These are phyloP conservation scores for Xylaria nigripes DNA, from an alignment of 495 filamentous ascomycete genomes.

Conservation along the genomic window DNA sequence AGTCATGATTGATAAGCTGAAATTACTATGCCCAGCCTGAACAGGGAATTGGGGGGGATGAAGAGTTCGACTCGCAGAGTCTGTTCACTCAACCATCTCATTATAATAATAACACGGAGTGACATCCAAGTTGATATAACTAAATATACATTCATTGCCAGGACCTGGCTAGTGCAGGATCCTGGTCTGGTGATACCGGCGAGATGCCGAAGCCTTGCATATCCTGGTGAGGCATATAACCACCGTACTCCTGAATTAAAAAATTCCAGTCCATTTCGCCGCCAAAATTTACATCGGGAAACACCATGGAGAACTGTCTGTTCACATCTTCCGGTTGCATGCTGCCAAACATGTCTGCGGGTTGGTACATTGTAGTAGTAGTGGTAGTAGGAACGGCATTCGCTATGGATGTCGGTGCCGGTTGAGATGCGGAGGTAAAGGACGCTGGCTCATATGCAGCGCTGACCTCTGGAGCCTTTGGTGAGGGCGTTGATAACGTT, in stretches of 20 bases:
- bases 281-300: constrained; percentile 32
- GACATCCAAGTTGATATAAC: background rate
- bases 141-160: constrained; percentile 9
- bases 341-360: constrained; percentile 16
- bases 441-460: constrained; percentile 15
- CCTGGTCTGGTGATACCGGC: constrained; percentile 1
- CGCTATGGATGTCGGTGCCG: constrained; percentile 11
- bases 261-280: constrained; percentile 41
- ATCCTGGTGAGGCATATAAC: constrained; percentile 20
- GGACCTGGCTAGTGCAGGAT: constrained; percentile 5
- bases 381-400: constrained; percentile 7
- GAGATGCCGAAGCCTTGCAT: constrained; percentile 4
- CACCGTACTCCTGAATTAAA: constrained; percentile 34
- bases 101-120: too few species aligned
- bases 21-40: too few species aligned
- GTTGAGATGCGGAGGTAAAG: constrained; percentile 12
- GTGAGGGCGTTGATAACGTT: constrained; percentile 22
- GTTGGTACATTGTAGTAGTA: constrained; percentile 15
- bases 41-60: too few species aligned
- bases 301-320: constrained; percentile 22
- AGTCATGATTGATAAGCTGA: too few species aligned
- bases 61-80: too few species aligned
- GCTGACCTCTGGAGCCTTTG: constrained; percentile 22
- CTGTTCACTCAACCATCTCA: too few species aligned
- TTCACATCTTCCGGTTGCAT: constrained; percentile 20